Evolutionary conservation across 441 rosid genomes (phyloP), one percentile per base, ranked within the genome.

Genomic region (Gossypium gossypioides): DNA sequence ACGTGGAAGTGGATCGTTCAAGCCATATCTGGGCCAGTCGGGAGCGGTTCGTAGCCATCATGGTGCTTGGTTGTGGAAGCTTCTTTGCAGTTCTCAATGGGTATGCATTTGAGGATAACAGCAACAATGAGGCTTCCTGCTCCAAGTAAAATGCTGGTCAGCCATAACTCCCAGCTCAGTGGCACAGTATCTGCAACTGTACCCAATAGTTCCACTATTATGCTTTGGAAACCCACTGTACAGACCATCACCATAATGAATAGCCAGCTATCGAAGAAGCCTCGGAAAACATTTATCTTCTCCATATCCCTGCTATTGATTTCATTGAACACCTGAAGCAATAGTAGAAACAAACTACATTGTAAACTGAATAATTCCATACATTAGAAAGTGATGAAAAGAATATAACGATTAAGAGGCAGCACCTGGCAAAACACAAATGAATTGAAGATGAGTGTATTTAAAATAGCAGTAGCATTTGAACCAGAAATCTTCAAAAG

Each of bases 401-500:
- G 19, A 27, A 22, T 44, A 22, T 64, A 6, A 46, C 12, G 21
- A 37, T 54, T 10, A 18, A 56, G 9, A 37, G n/a, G 22, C 37
- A 6, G 50, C 74, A 86, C 87, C 85, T 84, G 87, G 66, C 85
- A 84, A 74, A 84, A 84, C 40, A 84, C 87, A 16, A 84, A 84
- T 27, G 83, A 58, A 37, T 84, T 84, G 80, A 88, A 88, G 74
- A 88, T 82, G 75, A 88, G 68, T n/a, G 89, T 88, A 76, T 88
- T 83, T 54, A 86, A 85, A 37, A 77, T 24, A 19, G 68, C 77
- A 22, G 84, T 85, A 7, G 93, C 82, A 54, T 93, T 81, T 9
- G 88, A 67, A 42, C 88, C 93, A 6, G 82, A 55, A 62, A 88
- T 87, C 12, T 74, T 62, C 68, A 88, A 78, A 72, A 88, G 69